Conservation (phyloP, 2,329 filamentous ascomycete genomes). For the Cytospora mali region DNA sequence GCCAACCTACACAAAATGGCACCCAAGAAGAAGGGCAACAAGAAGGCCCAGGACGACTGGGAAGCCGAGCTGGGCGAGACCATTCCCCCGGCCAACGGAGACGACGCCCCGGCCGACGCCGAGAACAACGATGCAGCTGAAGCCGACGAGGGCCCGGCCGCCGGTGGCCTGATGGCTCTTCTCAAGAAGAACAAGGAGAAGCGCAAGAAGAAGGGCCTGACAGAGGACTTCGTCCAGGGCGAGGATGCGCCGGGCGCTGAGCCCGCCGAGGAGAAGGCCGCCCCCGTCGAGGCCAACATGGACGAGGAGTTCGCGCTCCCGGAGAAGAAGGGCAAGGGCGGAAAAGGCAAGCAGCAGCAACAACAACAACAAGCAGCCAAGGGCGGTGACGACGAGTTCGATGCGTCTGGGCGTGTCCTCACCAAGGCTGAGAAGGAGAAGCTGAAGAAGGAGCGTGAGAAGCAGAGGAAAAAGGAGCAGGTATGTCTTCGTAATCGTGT, state of each 20-base stretch:
- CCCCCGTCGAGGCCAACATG: constrained; percentile 76
- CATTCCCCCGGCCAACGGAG: constrained; percentile 59
- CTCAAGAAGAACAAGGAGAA: constrained; percentile 82
- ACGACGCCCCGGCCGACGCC: constrained; percentile 45
- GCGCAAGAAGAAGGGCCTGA: constrained; percentile 84
- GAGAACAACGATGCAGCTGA: constrained; percentile 53
- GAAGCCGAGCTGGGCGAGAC: constrained; percentile 87
- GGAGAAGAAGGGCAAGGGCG: constrained; percentile 72
- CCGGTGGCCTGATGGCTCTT: constrained; percentile 73
- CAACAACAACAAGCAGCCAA: constrained; percentile 48
- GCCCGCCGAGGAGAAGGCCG: constrained; percentile 63
- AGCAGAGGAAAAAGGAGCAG: constrained; percentile 98
- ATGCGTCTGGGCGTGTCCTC: constrained; percentile 69
- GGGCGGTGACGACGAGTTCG: constrained; percentile 54
- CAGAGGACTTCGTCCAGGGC: constrained; percentile 73
- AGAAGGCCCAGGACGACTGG: constrained; percentile 90
- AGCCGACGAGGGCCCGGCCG: constrained; percentile 54
- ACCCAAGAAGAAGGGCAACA: constrained; percentile 89
- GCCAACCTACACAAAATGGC: constrained; percentile 63
- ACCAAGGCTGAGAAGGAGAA: constrained; percentile 99
- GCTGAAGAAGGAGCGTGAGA: constrained; percentile 96
- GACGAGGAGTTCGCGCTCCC: constrained; percentile 86
- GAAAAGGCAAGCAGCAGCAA: constrained; percentile 52
- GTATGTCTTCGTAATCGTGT: constrained; percentile 49
- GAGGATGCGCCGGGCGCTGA: constrained; percentile 56